These are phyloP conservation scores for Talaromyces stipitatus DNA, from an alignment of 495 filamentous ascomycete species.

Conservation along the genomic window DNA sequence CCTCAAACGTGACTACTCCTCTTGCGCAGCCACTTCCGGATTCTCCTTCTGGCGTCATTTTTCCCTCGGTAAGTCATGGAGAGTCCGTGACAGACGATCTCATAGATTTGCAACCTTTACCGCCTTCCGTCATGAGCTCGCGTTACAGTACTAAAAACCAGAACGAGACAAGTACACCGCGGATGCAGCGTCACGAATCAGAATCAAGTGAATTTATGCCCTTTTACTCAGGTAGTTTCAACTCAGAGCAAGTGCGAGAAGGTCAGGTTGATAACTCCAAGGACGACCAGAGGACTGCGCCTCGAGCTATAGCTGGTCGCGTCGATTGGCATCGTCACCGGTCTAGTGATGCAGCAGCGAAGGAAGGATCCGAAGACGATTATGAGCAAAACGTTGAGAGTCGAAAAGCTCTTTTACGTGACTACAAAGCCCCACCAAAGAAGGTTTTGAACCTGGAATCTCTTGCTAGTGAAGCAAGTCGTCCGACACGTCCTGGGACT, in stretches of 20 bases:
- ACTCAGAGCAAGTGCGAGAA: slow-evolving; percentile 16
- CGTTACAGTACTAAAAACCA: slow-evolving; percentile 20
- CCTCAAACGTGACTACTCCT: slow-evolving; percentile 73
- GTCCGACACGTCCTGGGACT: slow-evolving; percentile 27
- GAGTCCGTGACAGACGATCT: slow-evolving; percentile 25
- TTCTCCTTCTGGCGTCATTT: slow-evolving; percentile 25
- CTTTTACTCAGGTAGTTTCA: slow-evolving; percentile 10
- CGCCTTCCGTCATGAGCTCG: slow-evolving; percentile 36
- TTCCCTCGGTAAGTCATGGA: slow-evolving; percentile 22
- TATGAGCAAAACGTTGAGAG: slow-evolving; percentile 36
- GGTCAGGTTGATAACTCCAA: slow-evolving; percentile 15
- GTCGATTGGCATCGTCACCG: slow-evolving; percentile 31
- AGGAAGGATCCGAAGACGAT: slow-evolving; percentile 28
- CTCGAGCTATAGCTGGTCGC: slow-evolving; percentile 35
- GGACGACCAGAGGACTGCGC: slow-evolving; percentile 35
- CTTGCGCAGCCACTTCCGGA: slow-evolving; percentile 61
- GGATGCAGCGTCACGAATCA: slow-evolving; percentile 19
- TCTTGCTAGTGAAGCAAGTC: slow-evolving; percentile 20
- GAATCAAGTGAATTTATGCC: slow-evolving; percentile 20
- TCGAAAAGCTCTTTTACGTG: slow-evolving; percentile 36
- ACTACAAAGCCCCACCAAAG: slow-evolving; percentile 38
- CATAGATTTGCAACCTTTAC: slow-evolving; percentile 33
- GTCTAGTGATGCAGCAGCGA: neutral
- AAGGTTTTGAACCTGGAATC: slow-evolving; percentile 37
- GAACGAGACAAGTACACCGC: slow-evolving; percentile 21